A percentile compares a stretch with the other conserved stretches of the same genome.
Conservation (phyloP, 2,329 filamentous ascomycete species). For the Aspergillus thermomutatus region DNA sequence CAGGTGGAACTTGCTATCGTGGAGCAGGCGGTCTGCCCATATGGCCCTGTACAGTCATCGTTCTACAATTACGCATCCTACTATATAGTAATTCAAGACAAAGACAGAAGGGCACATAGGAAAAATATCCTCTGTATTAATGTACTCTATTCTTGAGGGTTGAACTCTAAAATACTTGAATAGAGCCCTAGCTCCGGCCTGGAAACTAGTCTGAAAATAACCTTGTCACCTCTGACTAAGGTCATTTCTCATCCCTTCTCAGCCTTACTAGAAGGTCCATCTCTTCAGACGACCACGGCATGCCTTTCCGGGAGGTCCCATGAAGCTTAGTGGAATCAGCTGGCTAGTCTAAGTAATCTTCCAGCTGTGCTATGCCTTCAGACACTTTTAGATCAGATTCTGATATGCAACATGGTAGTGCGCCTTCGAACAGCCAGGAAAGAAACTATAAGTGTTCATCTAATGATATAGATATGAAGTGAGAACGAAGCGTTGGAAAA, state of each 20-base stretch:
- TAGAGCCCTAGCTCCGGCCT: constrained; percentile 6
- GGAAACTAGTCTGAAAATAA: constrained; percentile 9
- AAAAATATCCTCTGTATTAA: not conserved
- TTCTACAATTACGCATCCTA: no score
- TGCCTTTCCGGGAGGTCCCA: constrained; percentile 6
- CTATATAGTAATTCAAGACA: no score
- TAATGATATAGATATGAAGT: constrained; percentile 6
- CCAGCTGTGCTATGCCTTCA: constrained; percentile 1
- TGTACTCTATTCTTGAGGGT: constrained; percentile 6
- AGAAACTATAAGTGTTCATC: constrained; percentile 8
- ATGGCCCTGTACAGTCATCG: no score
- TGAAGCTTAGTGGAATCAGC: not conserved
- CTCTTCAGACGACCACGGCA: constrained; percentile 5
- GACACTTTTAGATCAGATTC: not conserved
- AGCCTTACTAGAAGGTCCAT: constrained; percentile 4
- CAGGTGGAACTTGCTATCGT: no score
- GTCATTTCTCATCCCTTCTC: constrained; percentile 7
- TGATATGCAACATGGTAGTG: constrained; percentile 1
- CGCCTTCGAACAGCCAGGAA: constrained; percentile 8
- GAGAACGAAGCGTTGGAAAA: constrained; percentile 7
- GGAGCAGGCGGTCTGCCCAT: no score
- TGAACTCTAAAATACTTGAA: constrained; percentile 10
- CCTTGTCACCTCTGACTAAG: constrained; percentile 9
- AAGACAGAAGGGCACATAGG: no score
- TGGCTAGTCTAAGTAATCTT: no score